Evolutionary conservation across 805 yeast genomes (phyloP), one percentile per base, ranked within the genome.

Genomic region (Candida hungchunana): DNA sequence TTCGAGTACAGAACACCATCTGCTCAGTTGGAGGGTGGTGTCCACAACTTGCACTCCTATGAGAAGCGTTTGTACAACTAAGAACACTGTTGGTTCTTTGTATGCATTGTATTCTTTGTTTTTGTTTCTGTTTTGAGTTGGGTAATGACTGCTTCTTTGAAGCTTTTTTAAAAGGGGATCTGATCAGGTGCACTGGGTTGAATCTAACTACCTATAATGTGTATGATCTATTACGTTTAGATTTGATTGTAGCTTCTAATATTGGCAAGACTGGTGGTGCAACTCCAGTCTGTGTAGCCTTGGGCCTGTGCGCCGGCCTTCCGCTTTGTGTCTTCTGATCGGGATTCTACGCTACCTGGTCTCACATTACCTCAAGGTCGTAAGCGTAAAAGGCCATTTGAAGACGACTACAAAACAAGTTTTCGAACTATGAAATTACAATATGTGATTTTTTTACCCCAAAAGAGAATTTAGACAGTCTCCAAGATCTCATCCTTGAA

Each of bases 401-500:
- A n/a, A n/a, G n/a, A n/a, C n/a, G n/a, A 19, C 33, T 30, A 30
- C 26, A 22, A 4, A 7, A 13, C 7, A 26, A 18, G n/a, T n/a
- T n/a, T 31, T 28, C 31, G 31, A 39, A 31, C 43, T 39, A 31
- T 29, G 40, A 36, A 29, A 39, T 39, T 35, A 39, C 43, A 36
- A 32, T 31, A 34, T 34, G 36, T 40, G 32, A 26, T 39, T 31
- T 40, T 40, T 36, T 36, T 27, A 31, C 23, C 29, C 26, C 29
- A 32, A 32, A 35, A 13, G 18, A 26, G 29, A 21, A 28, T 29
- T 81, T 87, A 90, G 67, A 90, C 97, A 66, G 90, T 67, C 79
- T 90, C 97, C 73, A 93, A 87, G 67, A 93, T 87, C 69, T 86
- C 96, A 71, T 90, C 98, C 79, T 90, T 89, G 94, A 88, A 90